A percentile compares a stretch with the other conserved stretches of the same genome.
phyloP scores from a whole-genome alignment of 192 early-diverging fungal genomes.

The Entomortierella lignicola region DNA sequence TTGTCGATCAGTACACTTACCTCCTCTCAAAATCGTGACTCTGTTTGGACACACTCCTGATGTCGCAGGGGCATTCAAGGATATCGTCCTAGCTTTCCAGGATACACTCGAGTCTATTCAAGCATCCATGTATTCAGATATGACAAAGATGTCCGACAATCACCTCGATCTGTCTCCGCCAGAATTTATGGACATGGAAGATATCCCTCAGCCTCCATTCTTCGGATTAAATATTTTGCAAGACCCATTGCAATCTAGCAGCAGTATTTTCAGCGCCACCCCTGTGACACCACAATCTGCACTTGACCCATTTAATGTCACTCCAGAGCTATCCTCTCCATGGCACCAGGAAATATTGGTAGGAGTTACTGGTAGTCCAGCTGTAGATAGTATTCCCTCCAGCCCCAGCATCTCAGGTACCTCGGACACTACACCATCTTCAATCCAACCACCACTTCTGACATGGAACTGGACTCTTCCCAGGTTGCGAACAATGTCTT shows the following conservation, averaged over 20 bases:
- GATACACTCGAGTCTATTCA: conserved; percentile 34
- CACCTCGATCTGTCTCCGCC: conserved; percentile 17
- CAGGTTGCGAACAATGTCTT: conserved; percentile 21
- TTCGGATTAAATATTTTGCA: conserved; percentile 9
- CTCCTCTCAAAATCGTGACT: conserved; percentile 31
- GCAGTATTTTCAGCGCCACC: background rate
- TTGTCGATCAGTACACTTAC: conserved; percentile 4
- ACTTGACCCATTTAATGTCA: background rate
- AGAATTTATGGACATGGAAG: conserved; percentile 9
- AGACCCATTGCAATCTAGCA: background rate
- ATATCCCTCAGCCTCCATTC: conserved; percentile 2
- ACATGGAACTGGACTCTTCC: conserved; percentile 34
- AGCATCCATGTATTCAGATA: conserved; percentile 39
- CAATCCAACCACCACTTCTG: conserved; percentile 6
- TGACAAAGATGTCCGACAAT: conserved; percentile 8
- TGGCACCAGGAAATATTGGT: conserved; percentile 16
- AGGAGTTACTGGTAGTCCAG: background rate
- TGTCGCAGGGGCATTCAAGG: conserved; percentile 30
- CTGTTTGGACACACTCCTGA: conserved; percentile 38
- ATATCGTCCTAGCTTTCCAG: conserved; percentile 34
- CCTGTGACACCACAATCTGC: background rate
- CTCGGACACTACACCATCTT: background rate
- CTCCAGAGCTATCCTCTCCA: background rate
- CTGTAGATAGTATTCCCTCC: background rate
- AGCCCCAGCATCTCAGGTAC: background rate